Evolutionary conservation across 2,329 filamentous ascomycete genomes (phyloP).

Genomic region (Colletotrichum gloeosporioides): DNA sequence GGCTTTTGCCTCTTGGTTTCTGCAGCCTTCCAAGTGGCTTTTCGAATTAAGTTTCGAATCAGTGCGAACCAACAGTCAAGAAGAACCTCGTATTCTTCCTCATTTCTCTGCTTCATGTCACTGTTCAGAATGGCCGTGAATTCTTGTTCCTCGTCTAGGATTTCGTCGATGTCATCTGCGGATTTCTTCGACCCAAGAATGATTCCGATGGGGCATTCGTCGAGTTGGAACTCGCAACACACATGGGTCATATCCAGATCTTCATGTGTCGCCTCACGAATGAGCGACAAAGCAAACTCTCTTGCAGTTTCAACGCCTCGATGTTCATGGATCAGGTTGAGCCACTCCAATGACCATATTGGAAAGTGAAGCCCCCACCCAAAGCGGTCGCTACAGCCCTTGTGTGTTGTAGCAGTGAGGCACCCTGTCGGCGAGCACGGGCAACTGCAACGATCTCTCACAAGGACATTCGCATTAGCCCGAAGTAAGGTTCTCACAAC

Average conservation of each 20-base stretch:
- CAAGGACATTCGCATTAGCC: background rate
- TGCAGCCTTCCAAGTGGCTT: background rate
- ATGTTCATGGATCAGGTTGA: fast-evolving
- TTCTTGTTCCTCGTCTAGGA: background rate
- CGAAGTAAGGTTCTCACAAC: background rate
- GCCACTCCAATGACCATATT: background rate
- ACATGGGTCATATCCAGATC: constrained; percentile 4
- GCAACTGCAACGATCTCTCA: background rate
- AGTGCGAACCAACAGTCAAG: background rate
- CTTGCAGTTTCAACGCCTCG: background rate
- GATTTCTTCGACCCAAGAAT: fast-evolving
- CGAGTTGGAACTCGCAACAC: background rate
- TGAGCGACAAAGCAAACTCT: background rate
- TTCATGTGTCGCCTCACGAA: background rate
- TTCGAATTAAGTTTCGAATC: fast-evolving
- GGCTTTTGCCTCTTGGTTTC: background rate
- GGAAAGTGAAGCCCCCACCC: fast-evolving
- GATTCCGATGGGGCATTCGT: fast-evolving
- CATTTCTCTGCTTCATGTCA: fast-evolving
- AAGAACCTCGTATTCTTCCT: fast-evolving
- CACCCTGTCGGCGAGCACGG: background rate
- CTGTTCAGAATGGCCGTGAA: background rate
- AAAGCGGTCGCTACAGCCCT: fast-evolving
- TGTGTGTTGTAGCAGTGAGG: background rate
- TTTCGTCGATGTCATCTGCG: background rate